Evolutionary conservation across 2,329 filamentous ascomycete species (phyloP).

Genomic region (Beauveria sp.): DNA sequence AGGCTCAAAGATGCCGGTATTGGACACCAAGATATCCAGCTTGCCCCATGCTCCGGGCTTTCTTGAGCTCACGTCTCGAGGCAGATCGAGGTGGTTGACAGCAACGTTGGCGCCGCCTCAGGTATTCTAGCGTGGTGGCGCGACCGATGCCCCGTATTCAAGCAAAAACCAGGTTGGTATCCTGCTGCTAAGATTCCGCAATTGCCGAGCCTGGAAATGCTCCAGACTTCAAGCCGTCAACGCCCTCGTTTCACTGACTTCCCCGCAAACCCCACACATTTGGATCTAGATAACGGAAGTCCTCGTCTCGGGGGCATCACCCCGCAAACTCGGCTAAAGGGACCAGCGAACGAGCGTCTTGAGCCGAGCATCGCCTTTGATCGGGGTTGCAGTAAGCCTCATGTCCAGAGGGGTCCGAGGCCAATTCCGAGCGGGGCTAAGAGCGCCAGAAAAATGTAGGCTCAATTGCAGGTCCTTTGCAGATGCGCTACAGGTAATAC

Average conservation of each 20-base stretch:
- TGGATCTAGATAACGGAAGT: neutral
- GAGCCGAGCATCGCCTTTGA: neutral
- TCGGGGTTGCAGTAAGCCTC: no score
- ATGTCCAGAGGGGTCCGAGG: no score
- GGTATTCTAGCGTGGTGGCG: constrained; percentile 72
- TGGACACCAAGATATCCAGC: constrained; percentile 42
- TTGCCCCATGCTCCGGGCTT: constrained; percentile 41
- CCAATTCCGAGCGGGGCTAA: no score
- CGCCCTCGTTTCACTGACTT: neutral
- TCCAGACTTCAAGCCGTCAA: neutral
- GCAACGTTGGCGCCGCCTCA: constrained; percentile 70
- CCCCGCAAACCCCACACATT: neutral
- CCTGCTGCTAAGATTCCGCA: neutral
- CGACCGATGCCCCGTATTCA: constrained; percentile 63
- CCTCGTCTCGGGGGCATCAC: neutral
- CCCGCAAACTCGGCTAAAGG: neutral
- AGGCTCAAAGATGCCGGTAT: constrained; percentile 52
- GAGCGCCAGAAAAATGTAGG: no score
- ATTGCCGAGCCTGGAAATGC: neutral
- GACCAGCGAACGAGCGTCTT: neutral
- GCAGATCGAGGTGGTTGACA: constrained; percentile 63
- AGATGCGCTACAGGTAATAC: no score
- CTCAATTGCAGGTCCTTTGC: no score
- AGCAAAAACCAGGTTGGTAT: no score
- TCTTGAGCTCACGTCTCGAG: neutral